phyloP scores from a whole-genome alignment of 345 rosid genomes.

The Camelina laxa region DNA sequence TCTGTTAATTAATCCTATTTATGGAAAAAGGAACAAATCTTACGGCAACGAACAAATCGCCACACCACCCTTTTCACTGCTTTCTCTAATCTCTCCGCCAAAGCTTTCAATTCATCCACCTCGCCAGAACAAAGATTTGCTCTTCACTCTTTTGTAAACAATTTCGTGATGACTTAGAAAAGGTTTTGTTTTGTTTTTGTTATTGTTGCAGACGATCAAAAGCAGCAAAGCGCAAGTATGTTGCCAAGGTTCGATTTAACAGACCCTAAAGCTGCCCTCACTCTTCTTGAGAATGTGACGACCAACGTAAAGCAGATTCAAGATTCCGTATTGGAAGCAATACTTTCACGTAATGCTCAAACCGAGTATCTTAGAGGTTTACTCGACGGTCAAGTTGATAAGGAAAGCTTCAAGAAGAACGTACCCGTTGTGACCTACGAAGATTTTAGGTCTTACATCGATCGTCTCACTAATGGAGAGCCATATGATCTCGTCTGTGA shows the following conservation, averaged over 20 bases:
- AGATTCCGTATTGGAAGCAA: conserved; percentile 55
- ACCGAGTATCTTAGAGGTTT: conserved; percentile 66
- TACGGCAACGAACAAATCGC: neutral
- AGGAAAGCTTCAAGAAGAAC: conserved; percentile 57
- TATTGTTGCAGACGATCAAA: conserved; percentile 14
- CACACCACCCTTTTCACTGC: neutral
- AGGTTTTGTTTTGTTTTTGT: neutral
- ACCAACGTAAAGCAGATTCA: conserved; percentile 61
- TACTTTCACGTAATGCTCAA: conserved; percentile 56
- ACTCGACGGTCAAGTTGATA: conserved; percentile 54
- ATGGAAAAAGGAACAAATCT: neutral
- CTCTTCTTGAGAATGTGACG: conserved; percentile 70
- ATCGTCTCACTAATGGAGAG: conserved; percentile 75
- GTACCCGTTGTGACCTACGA: conserved; percentile 79
- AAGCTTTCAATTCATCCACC: neutral
- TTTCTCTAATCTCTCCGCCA: neutral
- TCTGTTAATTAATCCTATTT: neutral
- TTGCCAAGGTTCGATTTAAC: conserved; percentile 67
- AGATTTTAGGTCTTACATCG: conserved; percentile 63
- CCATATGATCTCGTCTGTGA: conserved; percentile 61
- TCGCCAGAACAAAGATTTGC: neutral
- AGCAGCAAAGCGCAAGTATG: conserved; percentile 41
- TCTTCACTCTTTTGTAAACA: neutral
- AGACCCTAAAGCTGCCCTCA: conserved; percentile 60
- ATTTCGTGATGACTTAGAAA: neutral